Evolutionary conservation across 2,329 filamentous ascomycete genomes (phyloP).

Genomic region (Claviceps sorghi): DNA sequence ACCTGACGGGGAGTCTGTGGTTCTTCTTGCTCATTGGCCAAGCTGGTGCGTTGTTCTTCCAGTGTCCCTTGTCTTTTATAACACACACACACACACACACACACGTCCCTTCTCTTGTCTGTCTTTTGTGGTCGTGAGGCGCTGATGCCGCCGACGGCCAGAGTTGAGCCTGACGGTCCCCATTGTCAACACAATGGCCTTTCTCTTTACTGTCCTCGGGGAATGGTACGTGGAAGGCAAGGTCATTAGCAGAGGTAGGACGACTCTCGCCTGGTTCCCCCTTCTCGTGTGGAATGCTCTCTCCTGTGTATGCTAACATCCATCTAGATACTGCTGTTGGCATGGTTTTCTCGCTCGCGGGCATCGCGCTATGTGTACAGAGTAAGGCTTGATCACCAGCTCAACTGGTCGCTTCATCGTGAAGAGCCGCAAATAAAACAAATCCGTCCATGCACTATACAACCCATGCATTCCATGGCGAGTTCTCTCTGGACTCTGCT

Average conservation of each 20-base stretch:
- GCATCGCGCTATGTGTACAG: slow-evolving; percentile 73
- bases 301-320: slow-evolving; percentile 1
- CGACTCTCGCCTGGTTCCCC: too few species aligned
- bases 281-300: too few species aligned
- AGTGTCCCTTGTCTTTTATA: background rate
- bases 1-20: slow-evolving; percentile 88
- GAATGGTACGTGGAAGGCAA: slow-evolving; percentile 94
- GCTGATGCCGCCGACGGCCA: slow-evolving; percentile 20
- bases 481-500: background rate
- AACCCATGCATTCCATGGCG: background rate
- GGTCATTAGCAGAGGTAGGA: slow-evolving; percentile 62
- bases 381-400: slow-evolving; percentile 31
- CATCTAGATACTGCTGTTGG: slow-evolving; percentile 63
- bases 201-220: slow-evolving; percentile 87
- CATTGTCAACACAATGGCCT: slow-evolving; percentile 86
- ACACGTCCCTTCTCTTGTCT: background rate
- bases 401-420: background rate
- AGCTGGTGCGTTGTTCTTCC: slow-evolving; percentile 48
- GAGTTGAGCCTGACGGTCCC: slow-evolving; percentile 88
- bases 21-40: slow-evolving; percentile 90
- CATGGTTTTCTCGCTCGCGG: slow-evolving; percentile 62
- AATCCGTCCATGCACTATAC: background rate
- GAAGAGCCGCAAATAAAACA: background rate
- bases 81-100: too few species aligned
- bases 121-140: background rate